Percentiles rank a stretch among this genome's conserved stretches.
phyloP scores from a whole-genome alignment of 768 basidiomycete species.

The Podaxis pistillaris region DNA sequence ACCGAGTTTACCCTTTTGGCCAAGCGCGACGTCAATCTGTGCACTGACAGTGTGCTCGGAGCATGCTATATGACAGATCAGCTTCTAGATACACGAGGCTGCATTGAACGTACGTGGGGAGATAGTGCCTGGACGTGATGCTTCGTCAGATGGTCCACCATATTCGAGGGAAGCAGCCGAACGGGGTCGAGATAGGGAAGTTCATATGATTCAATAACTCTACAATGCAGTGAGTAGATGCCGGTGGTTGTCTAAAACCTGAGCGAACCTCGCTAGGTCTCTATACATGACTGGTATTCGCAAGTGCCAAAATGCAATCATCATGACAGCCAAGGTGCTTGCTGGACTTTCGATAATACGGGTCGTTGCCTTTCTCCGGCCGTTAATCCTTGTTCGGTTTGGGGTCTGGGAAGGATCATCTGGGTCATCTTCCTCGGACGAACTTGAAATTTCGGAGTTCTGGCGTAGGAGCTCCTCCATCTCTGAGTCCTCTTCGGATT shows the following conservation, averaged over 20 bases:
- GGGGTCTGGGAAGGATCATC: neutral
- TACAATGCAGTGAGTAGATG: slow-evolving; percentile 26
- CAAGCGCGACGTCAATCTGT: slow-evolving; percentile 59
- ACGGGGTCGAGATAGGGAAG: slow-evolving; percentile 81
- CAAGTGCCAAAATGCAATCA: slow-evolving; percentile 77
- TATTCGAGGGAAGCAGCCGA: slow-evolving; percentile 54
- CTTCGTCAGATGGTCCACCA: slow-evolving; percentile 73
- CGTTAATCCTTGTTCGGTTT: slow-evolving; percentile 29
- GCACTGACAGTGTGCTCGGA: slow-evolving; percentile 57
- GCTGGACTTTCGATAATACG: slow-evolving; percentile 35
- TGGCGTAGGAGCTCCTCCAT: slow-evolving; percentile 20
- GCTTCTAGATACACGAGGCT: neutral
- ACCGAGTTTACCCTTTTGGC: slow-evolving; percentile 51
- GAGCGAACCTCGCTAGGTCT: slow-evolving; percentile 69
- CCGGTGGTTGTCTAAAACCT: neutral
- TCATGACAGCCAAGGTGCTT: slow-evolving; percentile 63
- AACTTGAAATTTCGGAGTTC: slow-evolving; percentile 17
- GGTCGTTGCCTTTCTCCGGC: slow-evolving; percentile 23
- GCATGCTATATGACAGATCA: slow-evolving; percentile 48
- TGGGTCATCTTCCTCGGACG: slow-evolving; percentile 21
- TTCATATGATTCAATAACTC: slow-evolving; percentile 70
- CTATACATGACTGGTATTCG: slow-evolving; percentile 73
- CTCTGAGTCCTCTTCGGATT: slow-evolving; percentile 16
- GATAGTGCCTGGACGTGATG: slow-evolving; percentile 65
- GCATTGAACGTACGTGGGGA: slow-evolving; percentile 43